Percentiles rank a stretch among this genome's conserved stretches.
These are phyloP conservation scores for Leptoxyphium fumago DNA, from an alignment of 2,329 filamentous ascomycete genomes.

Conservation along the genomic window DNA sequence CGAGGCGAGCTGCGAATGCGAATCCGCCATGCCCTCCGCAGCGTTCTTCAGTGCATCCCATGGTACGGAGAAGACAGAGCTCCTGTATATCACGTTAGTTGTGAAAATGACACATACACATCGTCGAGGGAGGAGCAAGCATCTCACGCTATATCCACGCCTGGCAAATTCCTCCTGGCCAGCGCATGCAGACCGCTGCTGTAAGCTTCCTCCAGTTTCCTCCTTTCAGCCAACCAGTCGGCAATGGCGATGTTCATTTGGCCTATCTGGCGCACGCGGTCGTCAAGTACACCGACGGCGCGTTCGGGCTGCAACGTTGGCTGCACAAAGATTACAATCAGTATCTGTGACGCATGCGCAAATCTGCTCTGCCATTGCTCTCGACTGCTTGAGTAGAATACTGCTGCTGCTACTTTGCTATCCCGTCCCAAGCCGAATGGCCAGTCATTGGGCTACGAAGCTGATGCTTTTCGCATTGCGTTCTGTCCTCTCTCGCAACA, in stretches of 20 bases:
- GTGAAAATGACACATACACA: neutral
- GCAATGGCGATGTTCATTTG: conserved; percentile 82
- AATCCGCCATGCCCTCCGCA: conserved; percentile 65
- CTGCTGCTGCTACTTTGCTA: no score
- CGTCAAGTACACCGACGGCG: conserved; percentile 67
- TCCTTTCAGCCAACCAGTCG: conserved; percentile 94
- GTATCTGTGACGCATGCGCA: neutral
- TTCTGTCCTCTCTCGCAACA: no score
- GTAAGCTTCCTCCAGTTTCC: conserved; percentile 82
- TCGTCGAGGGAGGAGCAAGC: neutral
- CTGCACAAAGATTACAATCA: conserved; percentile 31
- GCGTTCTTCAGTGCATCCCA: conserved; percentile 79
- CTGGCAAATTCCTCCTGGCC: conserved; percentile 39
- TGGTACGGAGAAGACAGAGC: conserved; percentile 73
- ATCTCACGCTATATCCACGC: conserved; percentile 73
- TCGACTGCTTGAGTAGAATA: no score
- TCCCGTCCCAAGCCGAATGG: no score
- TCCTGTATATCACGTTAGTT: neutral
- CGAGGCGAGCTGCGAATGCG: conserved; percentile 65
- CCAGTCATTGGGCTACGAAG: no score
- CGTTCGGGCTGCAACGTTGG: conserved; percentile 65
- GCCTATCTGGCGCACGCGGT: conserved; percentile 74
- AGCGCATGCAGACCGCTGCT: conserved; percentile 70
- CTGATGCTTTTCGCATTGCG: no score
- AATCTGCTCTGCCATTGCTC: no score